Base-by-base conservation (phyloP, 208 protist genomes). In the Herpetomonas samuelpessoai region DNA sequence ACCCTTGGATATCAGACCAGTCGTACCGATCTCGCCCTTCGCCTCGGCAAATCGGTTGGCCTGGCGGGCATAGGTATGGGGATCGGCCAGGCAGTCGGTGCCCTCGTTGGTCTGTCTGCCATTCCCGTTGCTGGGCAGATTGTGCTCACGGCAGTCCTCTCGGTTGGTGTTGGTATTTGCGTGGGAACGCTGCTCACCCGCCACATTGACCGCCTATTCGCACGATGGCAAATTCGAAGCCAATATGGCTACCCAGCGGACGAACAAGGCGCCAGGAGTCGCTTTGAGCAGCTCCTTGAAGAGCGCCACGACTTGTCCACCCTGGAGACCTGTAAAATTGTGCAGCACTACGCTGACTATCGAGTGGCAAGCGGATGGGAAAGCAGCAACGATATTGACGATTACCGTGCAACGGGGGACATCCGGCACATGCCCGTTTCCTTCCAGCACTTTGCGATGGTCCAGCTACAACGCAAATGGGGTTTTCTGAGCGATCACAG, bases 291-390 rank as follows among this genome's bases (percentile, higher is more conserved):
- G 14, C 59, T 87, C 22, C 62, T 87, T 24, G 76, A 81, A 47
- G 54, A 65, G 21, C 73, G 78, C 22, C 71, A 91, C 49, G 79
- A 86, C 54, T 74, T 91, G 3, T 80, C 72, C 31, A 79, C 72
- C 9, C 65, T 82, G 62, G 84, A 84, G 59, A 71, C 76, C 29
- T 85, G 84, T 65, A 58, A 65, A 14, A 61, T 86, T 21, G 79
- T 91, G 7, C 84, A 91, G 64, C 80, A 91, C 63, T 87, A 91
- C 59, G 70, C 70, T 47, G 84, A 91, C 71, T 91, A 86, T 56
- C 73, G 84, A 6, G 79, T 91, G n/a, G 76, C 80, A 25, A 73
- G 74, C 55, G 84, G 84, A 19, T 91, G 84, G 84, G 79, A 87
- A 60, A 85, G 79, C 64, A 44, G 64, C 7, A 85, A 66, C 19